phyloP scores from a whole-genome alignment of 345 rosid genomes.

The Cardamine chenopodiifolia region DNA sequence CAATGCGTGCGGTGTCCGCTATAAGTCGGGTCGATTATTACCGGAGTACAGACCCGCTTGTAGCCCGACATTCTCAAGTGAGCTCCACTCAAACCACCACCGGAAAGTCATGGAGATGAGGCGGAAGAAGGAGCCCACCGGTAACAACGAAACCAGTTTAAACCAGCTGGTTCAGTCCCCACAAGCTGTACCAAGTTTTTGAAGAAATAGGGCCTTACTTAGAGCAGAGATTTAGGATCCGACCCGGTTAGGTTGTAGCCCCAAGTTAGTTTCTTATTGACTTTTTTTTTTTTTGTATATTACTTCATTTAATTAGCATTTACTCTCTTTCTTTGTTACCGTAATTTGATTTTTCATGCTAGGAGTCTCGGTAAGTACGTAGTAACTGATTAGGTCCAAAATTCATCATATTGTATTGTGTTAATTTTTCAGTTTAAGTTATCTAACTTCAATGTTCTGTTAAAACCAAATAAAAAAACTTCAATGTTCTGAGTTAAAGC shows the following conservation, averaged over 20 bases:
- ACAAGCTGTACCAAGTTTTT: constrained; percentile 60
- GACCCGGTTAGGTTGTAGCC: constrained; percentile 35
- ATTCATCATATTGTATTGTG: constrained; percentile 36
- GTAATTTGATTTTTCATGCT: constrained; percentile 28
- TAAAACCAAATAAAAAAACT: too few relatives aligned
- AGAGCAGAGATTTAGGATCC: constrained; percentile 41
- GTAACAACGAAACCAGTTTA: constrained; percentile 21
- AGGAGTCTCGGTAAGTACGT: constrained; percentile 29
- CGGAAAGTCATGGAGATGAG: constrained; percentile 45
- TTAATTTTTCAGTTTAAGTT: constrained; percentile 13
- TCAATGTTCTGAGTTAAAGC: constrained; percentile 25
- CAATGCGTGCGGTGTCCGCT: constrained; percentile 55
- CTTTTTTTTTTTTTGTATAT: constrained; percentile 34
- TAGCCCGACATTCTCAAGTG: constrained; percentile 51
- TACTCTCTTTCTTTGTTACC: constrained; percentile 7
- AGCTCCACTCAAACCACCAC: constrained; percentile 51
- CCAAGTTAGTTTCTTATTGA: constrained; percentile 38
- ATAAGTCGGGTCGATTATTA: constrained; percentile 50
- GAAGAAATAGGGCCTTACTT: constrained; percentile 42
- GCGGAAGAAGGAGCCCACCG: constrained; percentile 39
- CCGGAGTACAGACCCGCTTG: constrained; percentile 58
- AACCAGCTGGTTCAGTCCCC: constrained; percentile 41
- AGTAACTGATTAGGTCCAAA: constrained; percentile 29
- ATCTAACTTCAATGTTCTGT: too few relatives aligned
- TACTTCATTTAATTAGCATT: constrained; percentile 33